phyloP scores from a whole-genome alignment of 345 rosid species.

The Heritiera fomes region DNA sequence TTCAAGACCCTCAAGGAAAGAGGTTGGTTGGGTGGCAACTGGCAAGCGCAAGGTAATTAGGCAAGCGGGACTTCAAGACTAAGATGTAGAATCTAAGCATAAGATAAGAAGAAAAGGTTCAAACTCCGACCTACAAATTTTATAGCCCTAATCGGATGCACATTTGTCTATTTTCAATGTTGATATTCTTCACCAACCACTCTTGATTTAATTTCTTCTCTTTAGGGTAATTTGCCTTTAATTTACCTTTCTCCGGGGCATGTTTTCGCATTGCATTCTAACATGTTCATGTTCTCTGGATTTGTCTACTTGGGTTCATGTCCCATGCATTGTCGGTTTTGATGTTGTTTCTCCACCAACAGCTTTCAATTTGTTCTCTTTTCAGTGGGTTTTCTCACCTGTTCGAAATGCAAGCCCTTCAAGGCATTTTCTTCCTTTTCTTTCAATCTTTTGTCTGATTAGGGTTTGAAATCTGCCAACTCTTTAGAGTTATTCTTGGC shows the following conservation, averaged over 20 bases:
- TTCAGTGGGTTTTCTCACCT: neutral
- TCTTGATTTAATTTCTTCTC: neutral
- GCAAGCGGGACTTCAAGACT: neutral
- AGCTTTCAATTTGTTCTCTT: slow-evolving; percentile 19
- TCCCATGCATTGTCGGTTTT: slow-evolving; percentile 20
- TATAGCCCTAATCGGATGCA: neutral
- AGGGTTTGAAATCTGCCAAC: slow-evolving; percentile 9
- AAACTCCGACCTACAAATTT: slow-evolving; percentile 4
- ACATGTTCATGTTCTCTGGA: neutral
- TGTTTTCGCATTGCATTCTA: neutral
- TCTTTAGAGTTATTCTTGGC: slow-evolving; percentile 12
- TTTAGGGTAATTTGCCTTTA: neutral
- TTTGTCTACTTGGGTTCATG: slow-evolving; percentile 17
- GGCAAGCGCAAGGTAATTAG: neutral
- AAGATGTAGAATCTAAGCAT: neutral
- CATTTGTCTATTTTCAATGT: slow-evolving; percentile 17
- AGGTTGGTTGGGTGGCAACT: neutral
- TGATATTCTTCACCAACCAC: slow-evolving; percentile 30
- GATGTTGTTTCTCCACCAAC: slow-evolving; percentile 33
- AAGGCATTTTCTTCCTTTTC: neutral
- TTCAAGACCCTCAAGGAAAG: neutral
- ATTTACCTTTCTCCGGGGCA: neutral
- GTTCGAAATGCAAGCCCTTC: neutral
- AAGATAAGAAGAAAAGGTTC: neutral
- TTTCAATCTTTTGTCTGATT: neutral